Evolutionary conservation across 139 green algal genomes (phyloP).

Genomic region (Pleodorina starrii): DNA sequence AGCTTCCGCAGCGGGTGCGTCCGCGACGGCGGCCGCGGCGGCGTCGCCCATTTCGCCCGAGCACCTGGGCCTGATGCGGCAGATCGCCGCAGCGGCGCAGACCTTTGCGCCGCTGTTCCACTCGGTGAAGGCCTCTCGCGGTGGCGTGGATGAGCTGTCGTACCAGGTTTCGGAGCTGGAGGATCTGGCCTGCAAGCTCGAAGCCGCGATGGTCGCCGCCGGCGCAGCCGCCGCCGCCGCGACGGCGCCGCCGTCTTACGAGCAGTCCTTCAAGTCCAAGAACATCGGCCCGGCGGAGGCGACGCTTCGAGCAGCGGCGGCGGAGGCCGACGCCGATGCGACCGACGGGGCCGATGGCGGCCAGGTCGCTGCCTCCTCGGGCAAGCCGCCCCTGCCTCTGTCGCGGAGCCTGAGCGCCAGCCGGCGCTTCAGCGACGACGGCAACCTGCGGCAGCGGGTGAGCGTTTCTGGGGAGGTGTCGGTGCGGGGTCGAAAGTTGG

Average conservation of each 20-base stretch:
- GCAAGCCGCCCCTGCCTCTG: background rate
- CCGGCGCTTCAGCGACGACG: slow-evolving; percentile 12
- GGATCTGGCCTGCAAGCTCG: background rate
- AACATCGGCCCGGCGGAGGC: slow-evolving; percentile 7
- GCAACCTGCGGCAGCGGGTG: slow-evolving; percentile 6
- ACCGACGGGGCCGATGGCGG: background rate
- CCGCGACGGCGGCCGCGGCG: background rate
- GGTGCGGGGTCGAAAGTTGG: too few species aligned
- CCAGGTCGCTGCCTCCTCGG: background rate
- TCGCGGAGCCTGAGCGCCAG: background rate
- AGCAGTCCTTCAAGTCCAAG: slow-evolving; percentile 1
- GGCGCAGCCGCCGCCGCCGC: background rate
- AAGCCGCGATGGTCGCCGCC: background rate
- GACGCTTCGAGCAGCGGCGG: background rate
- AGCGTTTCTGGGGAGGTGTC: too few species aligned
- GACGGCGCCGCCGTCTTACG: slow-evolving; percentile 15
- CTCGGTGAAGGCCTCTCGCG: slow-evolving; percentile 4
- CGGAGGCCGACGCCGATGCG: background rate
- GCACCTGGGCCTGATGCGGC: slow-evolving; percentile 29
- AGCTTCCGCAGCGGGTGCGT: too few species aligned
- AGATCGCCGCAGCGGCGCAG: slow-evolving; percentile 32
- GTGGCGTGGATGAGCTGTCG: background rate
- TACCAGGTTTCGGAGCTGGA: slow-evolving; percentile 6
- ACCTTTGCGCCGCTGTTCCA: slow-evolving; percentile 29
- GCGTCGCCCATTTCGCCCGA: background rate